Evolutionary conservation across 176 grass and related monocot species (phyloP).

Genomic region (Leersia perrieri): DNA sequence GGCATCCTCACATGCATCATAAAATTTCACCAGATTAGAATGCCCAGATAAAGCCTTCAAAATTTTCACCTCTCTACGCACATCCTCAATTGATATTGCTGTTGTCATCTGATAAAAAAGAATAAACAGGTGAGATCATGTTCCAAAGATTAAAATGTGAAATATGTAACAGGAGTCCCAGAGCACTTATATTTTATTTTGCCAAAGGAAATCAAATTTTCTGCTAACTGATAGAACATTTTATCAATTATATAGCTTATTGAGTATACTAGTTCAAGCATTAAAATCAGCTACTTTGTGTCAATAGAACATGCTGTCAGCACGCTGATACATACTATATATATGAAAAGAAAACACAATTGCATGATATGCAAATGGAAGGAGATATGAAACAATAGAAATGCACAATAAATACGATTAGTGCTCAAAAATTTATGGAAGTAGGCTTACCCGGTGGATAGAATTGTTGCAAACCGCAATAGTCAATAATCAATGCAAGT

Average conservation of each 20-base stretch:
- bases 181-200: background rate
- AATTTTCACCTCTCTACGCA: conserved; percentile 96
- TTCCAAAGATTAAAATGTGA: conserved; percentile 18
- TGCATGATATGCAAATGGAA: conserved; percentile 35
- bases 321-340: background rate
- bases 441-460: background rate
- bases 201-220: background rate
- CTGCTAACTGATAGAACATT: background rate
- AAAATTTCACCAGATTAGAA: conserved; percentile 88
- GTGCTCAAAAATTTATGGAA: conserved; percentile 19
- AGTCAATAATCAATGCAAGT: conserved; percentile 32
- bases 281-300: conserved; percentile 8
- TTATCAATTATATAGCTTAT: background rate
- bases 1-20: conserved; percentile 94
- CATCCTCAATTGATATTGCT: conserved; percentile 99
- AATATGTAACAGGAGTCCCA: background rate
- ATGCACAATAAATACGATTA: conserved; percentile 5
- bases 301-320: background rate
- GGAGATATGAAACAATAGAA: background rate
- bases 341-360: conserved; percentile 26
- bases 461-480: conserved; percentile 2
- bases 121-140: conserved; percentile 22
- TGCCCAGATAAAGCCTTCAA: conserved; percentile 91
- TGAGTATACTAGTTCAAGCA: background rate
- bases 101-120: conserved; percentile 80